phyloP scores from a whole-genome alignment of 225 moss, liverwort and hornwort species.

The Bryoerythrophyllum caledonicum region DNA sequence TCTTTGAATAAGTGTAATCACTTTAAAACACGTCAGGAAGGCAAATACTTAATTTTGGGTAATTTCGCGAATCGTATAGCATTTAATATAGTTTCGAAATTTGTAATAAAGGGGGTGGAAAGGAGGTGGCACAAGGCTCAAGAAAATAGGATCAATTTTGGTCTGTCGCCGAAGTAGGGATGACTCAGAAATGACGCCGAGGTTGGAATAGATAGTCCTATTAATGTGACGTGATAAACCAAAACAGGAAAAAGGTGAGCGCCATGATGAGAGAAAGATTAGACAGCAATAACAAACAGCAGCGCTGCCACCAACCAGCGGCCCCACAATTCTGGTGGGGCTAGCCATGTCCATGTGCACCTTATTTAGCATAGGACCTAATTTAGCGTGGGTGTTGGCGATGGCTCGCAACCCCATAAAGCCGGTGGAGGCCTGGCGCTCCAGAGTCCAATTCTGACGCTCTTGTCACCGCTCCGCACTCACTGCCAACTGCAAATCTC shows the following conservation, averaged over 20 bases:
- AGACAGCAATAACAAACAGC: neutral
- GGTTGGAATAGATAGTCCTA: neutral
- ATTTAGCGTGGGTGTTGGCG: neutral
- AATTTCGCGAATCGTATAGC: no score
- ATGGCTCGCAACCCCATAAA: constrained; percentile 7
- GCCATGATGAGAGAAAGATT: constrained; percentile 3
- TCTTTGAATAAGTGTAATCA: no score
- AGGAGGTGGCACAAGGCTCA: neutral
- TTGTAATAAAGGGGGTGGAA: no score
- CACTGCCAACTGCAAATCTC: constrained; percentile 12
- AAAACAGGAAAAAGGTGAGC: neutral
- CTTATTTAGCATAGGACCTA: neutral
- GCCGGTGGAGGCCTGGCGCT: neutral
- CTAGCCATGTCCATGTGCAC: constrained; percentile 13
- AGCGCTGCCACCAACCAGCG: neutral
- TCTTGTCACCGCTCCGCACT: constrained; percentile 25
- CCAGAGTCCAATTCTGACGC: neutral
- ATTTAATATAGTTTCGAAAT: no score
- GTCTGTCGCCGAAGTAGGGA: neutral
- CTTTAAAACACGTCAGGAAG: no score
- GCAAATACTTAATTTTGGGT: no score
- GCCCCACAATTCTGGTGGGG: constrained; percentile 1
- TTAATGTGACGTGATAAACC: neutral
- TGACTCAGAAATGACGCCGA: neutral
- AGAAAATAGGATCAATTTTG: neutral